Evolutionary conservation across 1,284 basidiomycete genomes (phyloP), one percentile per base, ranked within the genome.

Genomic region (Cutaneotrichosporon spelunceum): DNA sequence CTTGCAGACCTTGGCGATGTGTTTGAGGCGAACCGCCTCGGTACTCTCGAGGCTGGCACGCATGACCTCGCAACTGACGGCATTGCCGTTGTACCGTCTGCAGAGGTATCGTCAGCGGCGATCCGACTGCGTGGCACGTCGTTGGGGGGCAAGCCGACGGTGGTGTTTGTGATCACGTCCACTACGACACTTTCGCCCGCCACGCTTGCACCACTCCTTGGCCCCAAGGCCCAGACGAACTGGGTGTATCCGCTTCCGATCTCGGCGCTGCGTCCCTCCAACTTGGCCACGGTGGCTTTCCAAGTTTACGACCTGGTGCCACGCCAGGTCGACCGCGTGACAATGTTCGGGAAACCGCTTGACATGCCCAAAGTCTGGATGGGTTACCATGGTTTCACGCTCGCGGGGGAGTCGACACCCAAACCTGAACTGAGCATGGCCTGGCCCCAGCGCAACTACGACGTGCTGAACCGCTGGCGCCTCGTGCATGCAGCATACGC

Each of bases 401-500:
- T 78, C 8, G 71, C 70, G 0, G 26, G 30, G 9, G 53, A 47
- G 14, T 29, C 33, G 19, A 53, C 66, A 1, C 66, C 64, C 26
- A 68, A 63, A 48, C 72, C 73, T 0, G 58, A 67, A 21, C 65
- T 78, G 24, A 65, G 62, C 30, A 68, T 78, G 60, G 23, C 66
- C 3, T 76, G 73, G 72, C 74, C 76, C 14, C 56, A 72, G 39
- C 55, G 63, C 36, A 71, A 64, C 21, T 76, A 72, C 61, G 76
- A 78, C 62, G 69, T 76, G 21, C 55, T 78, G 52, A 71, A 70
- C 47, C 67, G 67, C 47, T 70, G 72, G 68, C 64, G 71, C 34
- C 53, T 62, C 3, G 59, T 73, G 3, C 74, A 76, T 57, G 66
- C 50, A 16, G 64, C 66, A 1, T 78, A 75, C 60, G 60, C 60